Base-by-base conservation (phyloP, 73 alveolate genomes). In the Paraurostyla sp. region DNA sequence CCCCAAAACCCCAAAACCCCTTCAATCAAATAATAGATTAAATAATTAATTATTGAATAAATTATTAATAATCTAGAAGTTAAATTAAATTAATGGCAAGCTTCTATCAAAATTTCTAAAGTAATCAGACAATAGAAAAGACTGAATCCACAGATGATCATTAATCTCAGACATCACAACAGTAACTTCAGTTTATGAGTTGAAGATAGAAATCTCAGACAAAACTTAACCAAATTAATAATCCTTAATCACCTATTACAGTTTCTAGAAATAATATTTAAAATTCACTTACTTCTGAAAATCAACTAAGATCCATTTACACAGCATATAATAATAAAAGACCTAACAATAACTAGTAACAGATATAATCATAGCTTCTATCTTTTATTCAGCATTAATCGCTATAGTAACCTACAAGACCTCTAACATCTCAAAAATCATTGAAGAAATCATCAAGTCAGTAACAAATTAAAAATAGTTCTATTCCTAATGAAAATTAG, bases 261-360 rank as follows among this genome's bases (percentile, higher is more conserved):
- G 32, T 9, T 4, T 60, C 78, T 27, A 60, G 78, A 25, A 60
- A 60, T n/a, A n/a, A n/a, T n/a, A n/a, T n/a, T 60, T 60, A 45
- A 29, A 18, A 60, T 60, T 7, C 13, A 20, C 50, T 60, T 7
- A 60, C 78, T 30, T 60, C 78, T 4, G 78, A 60, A 60, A 60
- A 45, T 2, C 13, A 60, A 32, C 13, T 60, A 27, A 60, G 50
- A 60, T 60, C 78, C 3, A 60, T 60, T 60, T 60, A 60, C 25
- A 60, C 52, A 9, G 22, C 45, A 6, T 33, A n/a, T n/a, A n/a
- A 16, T 29, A 60, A 33, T 33, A 13, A 3, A 9, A 60, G 78
- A 60, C 78, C 78, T 33, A 3, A 33, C 9, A 60, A 25, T 60
- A 45, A 60, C 3, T 60, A 29, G 50, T 29, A 45, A 9, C 15